Conservation (phyloP, 2,329 filamentous ascomycete species). For the Claviceps humidiphila region DNA sequence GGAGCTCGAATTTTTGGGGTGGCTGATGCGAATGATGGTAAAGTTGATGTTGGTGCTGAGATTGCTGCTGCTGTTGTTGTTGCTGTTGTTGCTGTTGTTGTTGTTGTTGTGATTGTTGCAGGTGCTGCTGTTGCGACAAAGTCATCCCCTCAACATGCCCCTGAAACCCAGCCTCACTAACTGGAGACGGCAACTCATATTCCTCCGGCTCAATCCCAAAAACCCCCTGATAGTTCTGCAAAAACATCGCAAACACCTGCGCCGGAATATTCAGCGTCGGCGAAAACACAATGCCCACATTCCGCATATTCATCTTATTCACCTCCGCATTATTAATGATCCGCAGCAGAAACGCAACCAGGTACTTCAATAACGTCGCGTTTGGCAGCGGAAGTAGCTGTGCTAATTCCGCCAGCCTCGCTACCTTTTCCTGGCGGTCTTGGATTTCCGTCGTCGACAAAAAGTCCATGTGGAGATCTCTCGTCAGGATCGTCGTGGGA, state of each 20-base stretch:
- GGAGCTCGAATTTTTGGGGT: conserved; percentile 18
- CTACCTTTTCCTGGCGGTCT: conserved; percentile 62
- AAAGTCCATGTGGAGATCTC: conserved; percentile 83
- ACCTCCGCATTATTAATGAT: conserved; percentile 81
- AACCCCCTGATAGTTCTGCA: conserved; percentile 79
- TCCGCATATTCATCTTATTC: conserved; percentile 98
- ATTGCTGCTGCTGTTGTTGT: background rate
- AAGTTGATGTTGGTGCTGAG: background rate
- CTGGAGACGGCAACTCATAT: conserved; percentile 40
- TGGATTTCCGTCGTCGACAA: conserved; percentile 69
- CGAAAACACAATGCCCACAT: conserved; percentile 96
- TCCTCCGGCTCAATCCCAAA: conserved; percentile 61
- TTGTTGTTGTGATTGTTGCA: background rate
- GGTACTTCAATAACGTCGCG: conserved; percentile 64
- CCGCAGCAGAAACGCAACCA: conserved; percentile 79
- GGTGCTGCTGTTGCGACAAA: background rate
- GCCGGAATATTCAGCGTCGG: conserved; percentile 94
- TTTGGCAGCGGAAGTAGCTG: conserved; percentile 71
- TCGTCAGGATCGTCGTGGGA: conserved; percentile 78
- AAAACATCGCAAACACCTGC: conserved; percentile 83
- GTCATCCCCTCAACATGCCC: conserved; percentile 16
- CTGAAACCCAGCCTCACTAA: conserved; percentile 24
- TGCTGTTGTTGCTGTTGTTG: background rate
- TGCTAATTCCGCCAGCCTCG: conserved; percentile 63
- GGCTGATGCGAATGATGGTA: background rate